Percentiles rank a stretch among this genome's conserved stretches.
Evolutionary conservation across 306 rosid species (phyloP).

Genomic region (Parietaria judaica): DNA sequence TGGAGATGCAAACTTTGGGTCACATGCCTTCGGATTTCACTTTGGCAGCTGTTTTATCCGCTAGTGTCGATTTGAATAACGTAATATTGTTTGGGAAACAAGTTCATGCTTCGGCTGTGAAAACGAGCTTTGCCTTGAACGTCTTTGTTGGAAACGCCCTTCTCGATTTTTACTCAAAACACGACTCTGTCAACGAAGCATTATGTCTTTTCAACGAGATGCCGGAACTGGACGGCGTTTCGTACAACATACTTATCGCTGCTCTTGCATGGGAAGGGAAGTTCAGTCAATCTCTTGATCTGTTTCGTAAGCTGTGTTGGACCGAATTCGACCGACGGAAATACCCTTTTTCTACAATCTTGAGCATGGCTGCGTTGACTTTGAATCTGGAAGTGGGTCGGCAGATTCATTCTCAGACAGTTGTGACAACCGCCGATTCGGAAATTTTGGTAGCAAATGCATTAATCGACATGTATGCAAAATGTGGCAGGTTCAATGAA

Average conservation of each 20-base stretch:
- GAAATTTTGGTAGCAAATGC: constrained; percentile 65
- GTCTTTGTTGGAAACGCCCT: constrained; percentile 88
- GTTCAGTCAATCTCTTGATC: constrained; percentile 37
- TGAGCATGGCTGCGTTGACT: constrained; percentile 69
- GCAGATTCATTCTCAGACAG: constrained; percentile 68
- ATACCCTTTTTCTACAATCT: constrained; percentile 65
- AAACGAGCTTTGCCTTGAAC: constrained; percentile 54
- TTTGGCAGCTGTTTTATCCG: constrained; percentile 63
- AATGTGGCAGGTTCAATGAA: constrained; percentile 61
- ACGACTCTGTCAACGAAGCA: constrained; percentile 40
- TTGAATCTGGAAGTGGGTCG: constrained; percentile 55
- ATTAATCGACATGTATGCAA: constrained; percentile 88
- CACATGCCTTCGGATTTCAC: constrained; percentile 64
- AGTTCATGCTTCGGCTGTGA: constrained; percentile 58
- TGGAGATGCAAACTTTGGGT: constrained; percentile 51
- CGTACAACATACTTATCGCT: constrained; percentile 63
- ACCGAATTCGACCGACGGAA: constrained; percentile 56
- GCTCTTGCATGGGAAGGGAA: constrained; percentile 54
- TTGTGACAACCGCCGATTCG: constrained; percentile 41
- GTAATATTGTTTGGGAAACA: constrained; percentile 44
- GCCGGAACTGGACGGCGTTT: constrained; percentile 78
- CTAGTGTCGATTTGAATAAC: constrained; percentile 55
- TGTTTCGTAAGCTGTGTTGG: constrained; percentile 45
- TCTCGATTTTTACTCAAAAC: constrained; percentile 84
- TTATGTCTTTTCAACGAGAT: constrained; percentile 56